Evolutionary conservation across 495 filamentous ascomycete species (phyloP).

Genomic region (Neurospora sp.): DNA sequence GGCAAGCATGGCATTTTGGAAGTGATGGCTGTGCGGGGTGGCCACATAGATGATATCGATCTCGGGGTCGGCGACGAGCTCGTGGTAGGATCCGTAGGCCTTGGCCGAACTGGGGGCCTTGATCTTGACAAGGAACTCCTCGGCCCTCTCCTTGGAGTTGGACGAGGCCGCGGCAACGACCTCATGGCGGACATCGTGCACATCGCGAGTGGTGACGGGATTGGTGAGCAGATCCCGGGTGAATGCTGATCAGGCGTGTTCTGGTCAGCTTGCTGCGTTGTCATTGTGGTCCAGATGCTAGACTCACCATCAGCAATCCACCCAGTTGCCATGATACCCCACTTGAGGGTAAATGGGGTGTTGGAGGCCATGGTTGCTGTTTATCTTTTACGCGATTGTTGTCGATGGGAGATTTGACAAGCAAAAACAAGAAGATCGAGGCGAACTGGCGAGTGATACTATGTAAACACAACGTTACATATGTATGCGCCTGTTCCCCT

Average conservation of each 20-base stretch:
- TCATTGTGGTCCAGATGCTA: neutral
- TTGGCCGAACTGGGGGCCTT: conserved; percentile 54
- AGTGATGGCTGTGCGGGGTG: conserved; percentile 93
- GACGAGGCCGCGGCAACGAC: conserved; percentile 78
- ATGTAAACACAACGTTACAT: neutral
- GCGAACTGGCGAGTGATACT: neutral
- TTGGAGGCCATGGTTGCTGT: conserved; percentile 28
- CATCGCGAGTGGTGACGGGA: conserved; percentile 53
- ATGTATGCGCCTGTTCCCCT: neutral
- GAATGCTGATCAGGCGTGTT: conserved; percentile 46
- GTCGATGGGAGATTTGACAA: neutral
- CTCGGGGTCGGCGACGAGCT: conserved; percentile 63
- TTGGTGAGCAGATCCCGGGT: conserved; percentile 72
- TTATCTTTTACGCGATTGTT: neutral
- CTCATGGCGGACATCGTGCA: conserved; percentile 66
- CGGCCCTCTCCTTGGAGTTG: conserved; percentile 54
- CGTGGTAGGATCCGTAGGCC: conserved; percentile 72
- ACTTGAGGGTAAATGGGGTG: conserved; percentile 51
- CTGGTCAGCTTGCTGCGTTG: neutral
- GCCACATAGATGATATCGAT: conserved; percentile 89
- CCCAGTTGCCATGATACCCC: conserved; percentile 81
- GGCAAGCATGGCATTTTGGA: conserved; percentile 76
- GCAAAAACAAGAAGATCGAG: neutral
- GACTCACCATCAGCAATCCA: conserved; percentile 62
- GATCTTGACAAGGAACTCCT: conserved; percentile 59